These are phyloP conservation scores for Skeletonema costatum DNA, from an alignment of 108 stramenopile genomes.

Conservation along the genomic window DNA sequence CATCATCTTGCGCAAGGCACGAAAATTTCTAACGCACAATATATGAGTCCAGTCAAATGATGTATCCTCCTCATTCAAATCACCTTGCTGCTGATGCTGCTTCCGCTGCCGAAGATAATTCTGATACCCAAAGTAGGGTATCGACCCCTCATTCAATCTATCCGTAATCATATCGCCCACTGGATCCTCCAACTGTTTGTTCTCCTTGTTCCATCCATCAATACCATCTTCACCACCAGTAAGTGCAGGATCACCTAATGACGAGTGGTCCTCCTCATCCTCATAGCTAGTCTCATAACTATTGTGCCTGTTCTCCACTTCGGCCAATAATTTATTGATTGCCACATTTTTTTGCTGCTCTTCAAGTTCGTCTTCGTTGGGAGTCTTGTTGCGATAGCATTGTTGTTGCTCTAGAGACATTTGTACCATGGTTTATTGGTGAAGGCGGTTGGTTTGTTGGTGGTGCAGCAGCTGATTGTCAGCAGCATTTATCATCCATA, in stretches of 20 bases:
- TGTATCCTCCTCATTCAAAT: neutral
- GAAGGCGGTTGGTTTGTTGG: neutral
- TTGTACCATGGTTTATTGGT: neutral
- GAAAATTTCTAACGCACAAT: neutral
- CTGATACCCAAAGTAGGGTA: conserved; percentile 36
- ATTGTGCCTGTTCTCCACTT: no score
- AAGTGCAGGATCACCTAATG: neutral
- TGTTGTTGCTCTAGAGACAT: neutral
- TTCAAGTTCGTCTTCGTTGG: neutral
- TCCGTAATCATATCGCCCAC: conserved; percentile 37
- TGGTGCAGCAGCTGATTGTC: neutral
- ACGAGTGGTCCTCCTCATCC: no score
- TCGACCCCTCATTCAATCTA: conserved; percentile 36
- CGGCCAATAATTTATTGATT: no score
- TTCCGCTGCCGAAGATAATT: neutral
- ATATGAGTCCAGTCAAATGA: conserved; percentile 2
- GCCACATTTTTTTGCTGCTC: neutral
- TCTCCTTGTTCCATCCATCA: conserved; percentile 2
- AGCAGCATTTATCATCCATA: no score
- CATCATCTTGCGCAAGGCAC: neutral
- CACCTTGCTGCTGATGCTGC: neutral
- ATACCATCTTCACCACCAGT: neutral
- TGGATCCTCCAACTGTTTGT: conserved; percentile 14
- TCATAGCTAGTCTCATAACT: no score
- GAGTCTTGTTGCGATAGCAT: neutral